Base-by-base conservation (phyloP, 768 basidiomycete genomes). In the Gyrodon lividus region DNA sequence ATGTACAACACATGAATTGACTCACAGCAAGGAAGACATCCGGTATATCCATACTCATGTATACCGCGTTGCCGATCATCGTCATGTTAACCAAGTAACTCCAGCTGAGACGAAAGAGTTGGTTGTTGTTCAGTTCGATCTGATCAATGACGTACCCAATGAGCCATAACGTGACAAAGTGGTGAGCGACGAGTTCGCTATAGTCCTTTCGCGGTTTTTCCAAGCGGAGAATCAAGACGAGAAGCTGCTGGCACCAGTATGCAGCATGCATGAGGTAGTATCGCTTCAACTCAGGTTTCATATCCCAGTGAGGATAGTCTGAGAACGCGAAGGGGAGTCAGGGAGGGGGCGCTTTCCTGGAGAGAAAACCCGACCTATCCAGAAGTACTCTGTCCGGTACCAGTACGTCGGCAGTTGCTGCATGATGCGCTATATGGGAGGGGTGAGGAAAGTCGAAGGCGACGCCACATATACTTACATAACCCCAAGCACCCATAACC, bases 121-220 rank as follows among this genome's bases (percentile, higher is more conserved):
- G 57, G 40, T 33, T 10, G 6, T 12, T 13, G 34, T 12, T 3
- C 0, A 14, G 30, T 7, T 16, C 8, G 46, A 50, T 7, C 10
- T 2, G 43, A 31, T n/a, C 28, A 37, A 51, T 9, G 34, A 64
- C 77, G 38, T 72, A 97, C 84, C 92, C 86, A 33, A 98, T 81
- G 22, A 98, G 77, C 93, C 94, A 99, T 12, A 98, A 76, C 0
- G 97, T 98, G 46, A 98, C 92, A 38, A 94, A 60, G 66, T 99
- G 97, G 66, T 99, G 97, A 0, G 79, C 79, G 17, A 97, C 80
- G 14, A 98, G 82, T 68, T 98, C 96, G 17, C 67, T 60, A 66
- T 87, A 93, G 67, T 99, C 97, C 67, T 89, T 92, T 44, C 97
- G 81, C 0, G 97, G 96, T 67, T 97, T 98, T 72, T 99, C 97